Evolutionary conservation across 306 rosid species (phyloP), one percentile per base, ranked within the genome.

Genomic region (Ormosia semicastrata): DNA sequence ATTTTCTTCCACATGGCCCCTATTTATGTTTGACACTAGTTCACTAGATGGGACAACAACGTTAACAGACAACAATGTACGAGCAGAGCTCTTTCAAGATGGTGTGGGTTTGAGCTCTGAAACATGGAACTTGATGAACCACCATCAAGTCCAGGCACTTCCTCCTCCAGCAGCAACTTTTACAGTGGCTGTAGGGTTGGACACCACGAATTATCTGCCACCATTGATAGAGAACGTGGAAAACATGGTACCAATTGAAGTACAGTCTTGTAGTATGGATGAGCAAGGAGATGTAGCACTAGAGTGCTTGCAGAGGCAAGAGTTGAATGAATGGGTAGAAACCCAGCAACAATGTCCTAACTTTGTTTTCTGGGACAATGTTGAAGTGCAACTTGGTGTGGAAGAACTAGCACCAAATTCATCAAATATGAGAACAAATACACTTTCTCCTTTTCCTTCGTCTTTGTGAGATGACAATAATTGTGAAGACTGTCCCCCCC

Each of bases 291-390:
- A 86, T 8, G 82, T 85, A 8, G 87, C 87, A 7, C 80, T 93
- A 70, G 88, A 94, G 17, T 88, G 95, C 56, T 83, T 91, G 82
- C 88, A 86, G 82, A 85, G 89, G 77, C 90, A 89, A 41, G 90
- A 90, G 78, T 54, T 92, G 71, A 89, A 86, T 80, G 92, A 91
- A 59, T 91, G 94, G 94, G 88, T 88, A 11, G 92, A 83, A 50
- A 73, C 89, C 5, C 92, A 90, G 29, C 97, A 93, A 77, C 94
- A 91, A 3, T 87, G 90, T 78, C 78, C 97, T 8, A 91, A 80
- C 80, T 91, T 88, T 80, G 80, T 91, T 5, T 95, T 93, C 39
- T 95, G 98, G 98, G 98, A 94, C 77, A 87, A 66, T 60, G 89
- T 86, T 68, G 96, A 83, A 71, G 87, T 71, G 44, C 81, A 81